Evolutionary conservation across 306 rosid species (phyloP), one percentile per base, ranked within the genome.

Genomic region (Fragaria iinumae): DNA sequence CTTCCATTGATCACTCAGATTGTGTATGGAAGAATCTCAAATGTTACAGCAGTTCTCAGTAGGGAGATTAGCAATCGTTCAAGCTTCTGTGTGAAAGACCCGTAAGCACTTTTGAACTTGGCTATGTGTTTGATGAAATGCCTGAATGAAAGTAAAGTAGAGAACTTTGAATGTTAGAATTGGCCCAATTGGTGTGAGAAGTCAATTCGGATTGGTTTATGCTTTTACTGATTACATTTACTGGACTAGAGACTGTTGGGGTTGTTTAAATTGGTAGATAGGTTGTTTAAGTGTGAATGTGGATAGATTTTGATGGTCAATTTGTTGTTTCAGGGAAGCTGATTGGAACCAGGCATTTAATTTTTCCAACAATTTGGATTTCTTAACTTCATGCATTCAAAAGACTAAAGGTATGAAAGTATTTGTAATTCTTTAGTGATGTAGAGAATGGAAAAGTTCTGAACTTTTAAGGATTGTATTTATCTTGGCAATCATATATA

Each of bases 291-390:
- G 21, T 60, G n/a, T 52, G 29, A 70, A 71, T 71, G 52, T 41
- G 17, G 23, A 44, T 72, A 73, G 49, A 69, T n/a, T 77, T 76
- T 77, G 76, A 69, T 62, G 75, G 39, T 12, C 48, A 43, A 44
- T 79, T 83, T 80, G 29, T 77, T 78, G 52, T 83, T 84, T 75
- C 81, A 96, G 99, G 85, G 90, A 92, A 73, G 89, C 82, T 81
- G 99, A 96, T 75, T 96, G 99, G 99, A 84, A 87, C 74, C 87
- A 84, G 67, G 97, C 99, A 34, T 96, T 96, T 81, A 88, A 96
- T 76, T 96, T 79, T 80, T 90, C 97, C 12, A 76, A 89, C 70
- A 88, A 92, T 85, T 81, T 92, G 88, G 83, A 77, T 39, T 96
- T 96, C 90, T 79, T 96, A 84, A 56, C 90, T 57, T 89, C 97